Percentiles rank a stretch among this genome's conserved stretches.
phyloP scores from a whole-genome alignment of 2,329 filamentous ascomycete species.

The Microsporum audouinii region DNA sequence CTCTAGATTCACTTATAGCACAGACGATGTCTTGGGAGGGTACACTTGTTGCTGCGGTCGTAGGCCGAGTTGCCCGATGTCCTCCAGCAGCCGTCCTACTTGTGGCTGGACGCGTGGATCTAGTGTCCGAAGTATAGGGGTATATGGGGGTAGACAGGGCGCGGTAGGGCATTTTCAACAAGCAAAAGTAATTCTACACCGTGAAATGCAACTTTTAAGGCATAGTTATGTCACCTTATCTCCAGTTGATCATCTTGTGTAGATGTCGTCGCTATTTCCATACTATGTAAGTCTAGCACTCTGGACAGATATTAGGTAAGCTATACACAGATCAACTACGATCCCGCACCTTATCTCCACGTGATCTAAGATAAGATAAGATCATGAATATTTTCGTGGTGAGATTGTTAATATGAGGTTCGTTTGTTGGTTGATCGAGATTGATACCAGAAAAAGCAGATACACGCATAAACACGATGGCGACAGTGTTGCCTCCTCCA shows the following conservation, averaged over 20 bases:
- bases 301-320: neutral
- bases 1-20: conserved; percentile 77
- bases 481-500: conserved; percentile 70
- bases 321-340: too few species aligned
- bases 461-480: conserved; percentile 44
- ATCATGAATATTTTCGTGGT: neutral
- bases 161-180: neutral
- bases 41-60: conserved; percentile 47
- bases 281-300: neutral
- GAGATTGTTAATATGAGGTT: neutral
- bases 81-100: conserved; percentile 15
- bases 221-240: neutral
- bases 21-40: conserved; percentile 67
- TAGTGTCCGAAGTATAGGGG: neutral
- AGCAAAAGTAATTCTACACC: neutral
- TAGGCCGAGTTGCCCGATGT: conserved; percentile 41
- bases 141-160: neutral
- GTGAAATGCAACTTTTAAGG: neutral
- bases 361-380: neutral
- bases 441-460: neutral
- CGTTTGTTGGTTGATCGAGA: neutral
- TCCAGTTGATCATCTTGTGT: neutral
- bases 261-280: neutral
- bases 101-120: conserved; percentile 11
- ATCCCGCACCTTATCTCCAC: neutral